A percentile compares a stretch with the other conserved stretches of the same genome.
These are phyloP conservation scores for Paulownia fortunei DNA, from an alignment of 257 asterid genomes.

Conservation along the genomic window DNA sequence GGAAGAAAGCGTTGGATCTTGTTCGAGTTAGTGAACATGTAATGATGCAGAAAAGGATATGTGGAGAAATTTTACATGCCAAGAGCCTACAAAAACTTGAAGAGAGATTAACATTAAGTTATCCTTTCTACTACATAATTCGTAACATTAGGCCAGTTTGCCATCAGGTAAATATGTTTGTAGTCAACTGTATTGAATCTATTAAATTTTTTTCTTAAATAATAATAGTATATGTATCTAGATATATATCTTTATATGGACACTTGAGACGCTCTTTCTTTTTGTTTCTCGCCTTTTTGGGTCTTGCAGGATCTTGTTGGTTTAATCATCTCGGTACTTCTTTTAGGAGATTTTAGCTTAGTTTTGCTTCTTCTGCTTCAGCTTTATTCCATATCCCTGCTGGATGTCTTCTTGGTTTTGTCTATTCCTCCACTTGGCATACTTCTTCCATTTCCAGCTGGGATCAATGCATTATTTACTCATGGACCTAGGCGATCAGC, in stretches of 20 bases:
- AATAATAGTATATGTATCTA: not conserved
- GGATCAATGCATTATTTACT: conserved; percentile 84
- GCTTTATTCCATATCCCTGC: conserved; percentile 72
- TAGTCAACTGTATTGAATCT: conserved; percentile 7
- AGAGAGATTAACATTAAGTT: conserved; percentile 58
- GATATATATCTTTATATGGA: not conserved
- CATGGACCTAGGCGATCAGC: conserved; percentile 89
- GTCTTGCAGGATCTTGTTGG: conserved; percentile 87
- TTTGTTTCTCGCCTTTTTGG: conserved; percentile 27
- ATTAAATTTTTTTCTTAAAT: not conserved
- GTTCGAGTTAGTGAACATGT: conserved; percentile 70
- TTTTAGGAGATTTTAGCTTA: conserved; percentile 89
- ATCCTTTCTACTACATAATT: conserved; percentile 61
- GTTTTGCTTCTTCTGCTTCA: conserved; percentile 87
- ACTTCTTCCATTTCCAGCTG: conserved; percentile 90
- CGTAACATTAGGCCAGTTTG: conserved; percentile 78
- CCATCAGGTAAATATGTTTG: conserved; percentile 65
- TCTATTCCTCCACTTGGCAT: conserved; percentile 83
- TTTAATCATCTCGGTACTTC: conserved; percentile 74
- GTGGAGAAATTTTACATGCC: conserved; percentile 61
- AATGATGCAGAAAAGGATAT: conserved; percentile 53
- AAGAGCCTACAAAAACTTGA: conserved; percentile 56
- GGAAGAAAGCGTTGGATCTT: conserved; percentile 87
- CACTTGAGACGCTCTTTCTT: conserved; percentile 6
- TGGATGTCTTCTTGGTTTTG: conserved; percentile 66